These are phyloP conservation scores for Hymenoscyphus repandus DNA, from an alignment of 2,329 filamentous ascomycete species.

Conservation along the genomic window DNA sequence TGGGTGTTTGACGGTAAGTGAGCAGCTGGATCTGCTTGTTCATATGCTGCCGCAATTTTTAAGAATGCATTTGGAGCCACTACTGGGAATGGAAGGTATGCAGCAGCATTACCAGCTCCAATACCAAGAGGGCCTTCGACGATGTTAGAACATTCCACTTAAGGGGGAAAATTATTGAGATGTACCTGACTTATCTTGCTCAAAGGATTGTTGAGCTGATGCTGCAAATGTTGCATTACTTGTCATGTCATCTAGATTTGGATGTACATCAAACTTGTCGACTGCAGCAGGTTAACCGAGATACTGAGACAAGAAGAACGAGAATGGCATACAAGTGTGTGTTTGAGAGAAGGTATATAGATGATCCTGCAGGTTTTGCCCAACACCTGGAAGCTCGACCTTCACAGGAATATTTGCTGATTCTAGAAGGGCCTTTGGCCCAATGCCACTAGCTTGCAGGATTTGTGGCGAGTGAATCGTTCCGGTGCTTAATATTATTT, in stretches of 20 bases:
- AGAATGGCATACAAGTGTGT: not conserved
- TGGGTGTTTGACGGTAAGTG: slow-evolving; percentile 1
- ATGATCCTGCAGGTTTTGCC: slow-evolving; percentile 31
- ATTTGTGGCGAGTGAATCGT: slow-evolving; percentile 24
- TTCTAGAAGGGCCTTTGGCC: slow-evolving; percentile 27
- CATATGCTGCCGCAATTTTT: not conserved
- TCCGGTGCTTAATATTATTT: slow-evolving; percentile 35
- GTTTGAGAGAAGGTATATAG: not conserved
- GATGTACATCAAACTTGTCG: not conserved
- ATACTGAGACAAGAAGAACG: not conserved
- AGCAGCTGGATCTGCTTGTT: not conserved
- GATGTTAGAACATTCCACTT: not conserved
- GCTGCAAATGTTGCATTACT: not conserved
- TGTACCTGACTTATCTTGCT: not conserved
- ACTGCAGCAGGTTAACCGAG: not conserved
- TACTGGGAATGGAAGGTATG: slow-evolving; percentile 2
- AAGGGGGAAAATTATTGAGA: not conserved
- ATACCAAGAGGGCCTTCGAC: not conserved
- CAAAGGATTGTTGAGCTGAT: not conserved
- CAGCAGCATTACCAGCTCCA: not conserved
- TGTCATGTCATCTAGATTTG: not conserved
- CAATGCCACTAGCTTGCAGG: slow-evolving; percentile 22
- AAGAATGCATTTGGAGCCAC: slow-evolving; percentile 1
- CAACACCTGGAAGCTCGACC: slow-evolving; percentile 37
- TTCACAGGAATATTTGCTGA: slow-evolving; percentile 27